Conservation (phyloP, 1,139 yeast species). For the Hyphopichia khmerensis region DNA sequence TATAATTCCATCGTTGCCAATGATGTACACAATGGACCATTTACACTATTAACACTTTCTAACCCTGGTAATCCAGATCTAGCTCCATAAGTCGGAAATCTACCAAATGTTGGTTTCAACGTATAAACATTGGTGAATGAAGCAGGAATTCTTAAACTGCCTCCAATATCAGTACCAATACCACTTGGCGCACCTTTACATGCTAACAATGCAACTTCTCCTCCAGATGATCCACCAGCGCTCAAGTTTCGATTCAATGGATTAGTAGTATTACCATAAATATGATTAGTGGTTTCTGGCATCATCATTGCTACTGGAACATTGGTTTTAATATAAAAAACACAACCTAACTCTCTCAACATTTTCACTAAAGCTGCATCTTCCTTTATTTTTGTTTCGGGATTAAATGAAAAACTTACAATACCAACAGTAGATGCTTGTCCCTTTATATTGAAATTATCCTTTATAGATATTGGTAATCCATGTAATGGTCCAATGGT, state of each 20-base stretch:
- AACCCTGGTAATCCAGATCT: conserved; percentile 60
- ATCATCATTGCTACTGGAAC: conserved; percentile 40
- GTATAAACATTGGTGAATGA: conserved; percentile 47
- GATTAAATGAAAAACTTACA: conserved; percentile 32
- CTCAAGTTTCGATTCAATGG: conserved; percentile 30
- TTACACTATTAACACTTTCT: conserved; percentile 34
- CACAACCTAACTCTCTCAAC: conserved; percentile 30
- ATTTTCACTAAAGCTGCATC: conserved; percentile 27
- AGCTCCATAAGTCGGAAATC: conserved; percentile 50
- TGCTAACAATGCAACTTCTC: conserved; percentile 36
- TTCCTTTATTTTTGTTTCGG: conserved; percentile 18
- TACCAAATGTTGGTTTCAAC: conserved; percentile 46
- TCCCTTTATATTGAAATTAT: conserved; percentile 46
- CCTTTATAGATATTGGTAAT: conserved; percentile 43
- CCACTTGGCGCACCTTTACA: conserved; percentile 48
- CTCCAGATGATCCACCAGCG: conserved; percentile 40
- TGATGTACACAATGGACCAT: conserved; percentile 31
- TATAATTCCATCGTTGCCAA: conserved; percentile 28
- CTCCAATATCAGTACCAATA: conserved; percentile 59
- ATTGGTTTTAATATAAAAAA: conserved; percentile 32
- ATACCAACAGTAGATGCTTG: conserved; percentile 53
- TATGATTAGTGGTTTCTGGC: conserved; percentile 36
- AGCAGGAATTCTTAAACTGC: conserved; percentile 51
- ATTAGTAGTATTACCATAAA: conserved; percentile 32
- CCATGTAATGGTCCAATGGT: conserved; percentile 37